Conservation (phyloP, 768 basidiomycete species). For the Leccinum disarticulatum region DNA sequence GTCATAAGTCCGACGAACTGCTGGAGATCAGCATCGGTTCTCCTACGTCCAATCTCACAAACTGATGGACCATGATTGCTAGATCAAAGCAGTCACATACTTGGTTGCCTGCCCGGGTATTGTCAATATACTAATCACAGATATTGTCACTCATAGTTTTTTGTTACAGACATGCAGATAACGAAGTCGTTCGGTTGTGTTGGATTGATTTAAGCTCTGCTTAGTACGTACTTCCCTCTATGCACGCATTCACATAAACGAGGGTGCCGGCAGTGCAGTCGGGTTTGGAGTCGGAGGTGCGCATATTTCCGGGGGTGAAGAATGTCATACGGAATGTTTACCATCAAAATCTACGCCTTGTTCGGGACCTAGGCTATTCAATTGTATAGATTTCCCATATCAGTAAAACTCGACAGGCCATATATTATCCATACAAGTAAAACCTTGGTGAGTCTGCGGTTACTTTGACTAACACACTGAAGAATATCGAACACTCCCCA, state of each 20-base stretch:
- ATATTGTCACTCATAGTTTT: neutral
- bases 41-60: neutral
- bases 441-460: neutral
- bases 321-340: neutral
- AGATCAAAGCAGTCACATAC: neutral
- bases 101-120: neutral
- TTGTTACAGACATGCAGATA: neutral
- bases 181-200: neutral
- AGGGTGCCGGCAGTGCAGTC: neutral
- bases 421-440: neutral
- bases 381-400: neutral
- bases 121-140: too few species aligned
- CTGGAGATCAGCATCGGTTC: too few species aligned
- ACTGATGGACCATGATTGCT: neutral
- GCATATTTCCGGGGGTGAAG: neutral
- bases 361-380: neutral
- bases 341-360: neutral
- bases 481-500: neutral
- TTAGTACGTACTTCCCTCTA: neutral
- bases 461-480: neutral
- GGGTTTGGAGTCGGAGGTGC: too few species aligned
- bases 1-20: too few species aligned
- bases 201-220: neutral
- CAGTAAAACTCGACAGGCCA: neutral
- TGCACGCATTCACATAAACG: too few species aligned